A percentile compares a stretch with the other conserved stretches of the same genome.
These are phyloP conservation scores for Phytophthora fragariaefolia DNA, from an alignment of 352 stramenopile species.

Conservation along the genomic window DNA sequence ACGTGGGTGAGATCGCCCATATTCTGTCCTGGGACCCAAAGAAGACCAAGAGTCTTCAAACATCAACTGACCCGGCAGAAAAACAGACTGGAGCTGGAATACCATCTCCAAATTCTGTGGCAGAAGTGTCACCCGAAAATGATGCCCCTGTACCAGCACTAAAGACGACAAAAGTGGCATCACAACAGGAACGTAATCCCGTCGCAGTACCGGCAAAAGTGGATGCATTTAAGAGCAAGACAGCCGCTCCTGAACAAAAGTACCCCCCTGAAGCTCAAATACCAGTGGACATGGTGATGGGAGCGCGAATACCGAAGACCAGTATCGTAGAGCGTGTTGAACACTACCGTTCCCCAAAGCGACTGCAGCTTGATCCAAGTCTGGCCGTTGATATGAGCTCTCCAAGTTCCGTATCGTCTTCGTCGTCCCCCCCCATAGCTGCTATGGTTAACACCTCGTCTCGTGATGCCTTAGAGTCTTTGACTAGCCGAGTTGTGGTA, in stretches of 20 bases:
- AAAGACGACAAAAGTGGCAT: background rate
- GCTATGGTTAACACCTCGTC: conserved; percentile 34
- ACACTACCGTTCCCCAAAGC: conserved; percentile 60
- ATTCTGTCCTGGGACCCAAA: conserved; percentile 38
- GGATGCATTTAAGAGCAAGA: conserved; percentile 1
- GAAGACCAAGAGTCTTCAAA: conserved; percentile 18
- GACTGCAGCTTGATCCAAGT: conserved; percentile 40
- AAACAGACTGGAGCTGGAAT: conserved; percentile 6
- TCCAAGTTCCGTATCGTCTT: conserved; percentile 59
- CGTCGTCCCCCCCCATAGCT: conserved; percentile 55
- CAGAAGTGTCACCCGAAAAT: conserved; percentile 18
- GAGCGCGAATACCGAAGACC: background rate
- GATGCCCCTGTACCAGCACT: conserved; percentile 3
- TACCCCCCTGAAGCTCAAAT: conserved; percentile 8
- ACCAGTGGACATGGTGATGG: background rate
- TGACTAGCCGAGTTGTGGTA: conserved; percentile 70
- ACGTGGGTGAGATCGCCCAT: conserved; percentile 32
- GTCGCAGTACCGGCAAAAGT: background rate
- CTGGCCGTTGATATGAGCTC: conserved; percentile 45
- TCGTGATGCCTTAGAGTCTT: conserved; percentile 55
- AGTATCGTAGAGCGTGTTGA: conserved; percentile 25
- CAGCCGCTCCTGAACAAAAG: conserved; percentile 1
- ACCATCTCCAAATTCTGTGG: conserved; percentile 2
- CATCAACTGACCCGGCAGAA: background rate
- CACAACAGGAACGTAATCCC: conserved; percentile 1